Base-by-base conservation (phyloP, 2,329 filamentous ascomycete genomes). In the Fusarium sp. region DNA sequence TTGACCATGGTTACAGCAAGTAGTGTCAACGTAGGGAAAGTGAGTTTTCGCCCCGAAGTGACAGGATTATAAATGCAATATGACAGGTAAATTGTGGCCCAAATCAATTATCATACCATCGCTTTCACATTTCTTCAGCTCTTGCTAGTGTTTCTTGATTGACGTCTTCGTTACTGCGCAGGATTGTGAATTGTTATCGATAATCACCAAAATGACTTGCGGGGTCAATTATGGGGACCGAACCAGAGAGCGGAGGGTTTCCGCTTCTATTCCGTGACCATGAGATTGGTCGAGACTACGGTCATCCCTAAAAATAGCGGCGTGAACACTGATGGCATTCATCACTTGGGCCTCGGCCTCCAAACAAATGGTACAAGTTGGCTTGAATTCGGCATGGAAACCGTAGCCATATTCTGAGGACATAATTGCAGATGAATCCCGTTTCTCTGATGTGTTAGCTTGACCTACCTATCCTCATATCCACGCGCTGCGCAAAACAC, bases 1-100 rank as follows among this genome's bases (percentile, higher is more conserved):
- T 2, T n/a, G 2, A 11, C 13, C 2, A 10, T 11, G 5, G 9
- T 5, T 13, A 6, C 9, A 3, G 6, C 9, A 8, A 19, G 3
- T 37, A 10, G 11, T 25, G 9, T 6, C 10, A 6, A 18, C 2
- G 4, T 3, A 15, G 16, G 16, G 33, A n/a, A 12, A 30, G 0
- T 3, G 21, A 30, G 25, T 18, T 11, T 16, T 54, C 11, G 11
- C 52, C 35, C 25, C 43, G 10, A 40, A 42, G 35, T 32, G 21
- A 42, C 18, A 43, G 35, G 13, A 18, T 7, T 8, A 5, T 4
- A 10, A 19, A 25, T n/a, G 10, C 3, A 15, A 32, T 56, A 43
- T 23, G 21, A 32, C 16, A 9, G 8, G 3, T 1, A 23, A 19
- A 23, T n/a, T 9, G 10, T 4, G 18, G 10, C 21, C 13, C 18